Evolutionary conservation across 106 monocot species (phyloP), one percentile per base, ranked within the genome.

Genomic region (Iris macrosiphon): DNA sequence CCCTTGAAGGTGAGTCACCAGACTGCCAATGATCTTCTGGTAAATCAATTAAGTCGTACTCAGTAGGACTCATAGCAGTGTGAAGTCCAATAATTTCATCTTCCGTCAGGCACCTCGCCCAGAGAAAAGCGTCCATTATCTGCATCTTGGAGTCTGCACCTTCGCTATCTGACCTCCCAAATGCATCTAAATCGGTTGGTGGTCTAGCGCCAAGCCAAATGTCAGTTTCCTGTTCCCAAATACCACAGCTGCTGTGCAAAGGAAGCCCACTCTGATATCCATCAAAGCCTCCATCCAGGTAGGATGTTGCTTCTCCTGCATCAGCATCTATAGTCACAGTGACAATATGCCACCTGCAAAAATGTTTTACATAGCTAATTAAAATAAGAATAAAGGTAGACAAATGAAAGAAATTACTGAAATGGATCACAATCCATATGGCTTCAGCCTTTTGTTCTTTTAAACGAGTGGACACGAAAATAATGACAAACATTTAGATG

Each of bases 161-260:
- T 75, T 96, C 96, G 58, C 89, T 90, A 41, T 96, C 96, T 40
- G 96, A 96, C 43, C 96, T 79, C 37, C 96, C 96, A 73, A 96
- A 96, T 51, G 90, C 96, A 75, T 96, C 96, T 59, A 96, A 77
- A 71, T 90, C 96, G 52, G 75, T 75, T 45, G 96, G 96, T 65
- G 90, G 86, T 64, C 81, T 67, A 30, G 67, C 68, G 14, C 96
- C 96, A 75, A 90, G 55, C 96, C 96, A 96, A 42, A 87, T 54
- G 49, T 90, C 72, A 34, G 96, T 96, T 60, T 82, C 89, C 28
- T 68, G 54, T 55, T 96, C 72, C 85, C 82, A 96, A 51, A 96
- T 78, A 42, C 62, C 62, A 68, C 55, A 47, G 34, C 14, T 58
- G 19, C 57, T 58, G 5, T 67, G 82, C 4, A 90, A 61, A 20